A percentile compares a stretch with the other conserved stretches of the same genome.
phyloP scores from a whole-genome alignment of 768 basidiomycete species.

The Auricularia auricula-judae region DNA sequence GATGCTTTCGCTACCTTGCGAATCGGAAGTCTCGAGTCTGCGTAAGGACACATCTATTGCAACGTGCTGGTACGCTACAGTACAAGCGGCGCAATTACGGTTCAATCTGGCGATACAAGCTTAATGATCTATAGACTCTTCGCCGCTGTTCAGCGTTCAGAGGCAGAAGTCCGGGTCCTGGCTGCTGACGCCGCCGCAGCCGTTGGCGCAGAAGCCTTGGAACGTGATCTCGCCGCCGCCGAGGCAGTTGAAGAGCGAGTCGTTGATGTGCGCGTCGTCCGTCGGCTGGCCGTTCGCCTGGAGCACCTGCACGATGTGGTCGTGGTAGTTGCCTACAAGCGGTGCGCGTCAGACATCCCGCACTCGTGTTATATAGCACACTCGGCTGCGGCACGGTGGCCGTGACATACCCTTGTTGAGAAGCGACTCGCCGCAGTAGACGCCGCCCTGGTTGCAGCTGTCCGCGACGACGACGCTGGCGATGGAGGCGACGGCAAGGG shows the following conservation, averaged over 20 bases:
- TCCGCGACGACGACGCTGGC: neutral
- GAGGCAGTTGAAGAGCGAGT: neutral
- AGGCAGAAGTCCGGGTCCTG: neutral
- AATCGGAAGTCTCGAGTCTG: no score
- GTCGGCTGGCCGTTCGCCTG: neutral
- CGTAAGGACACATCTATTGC: no score
- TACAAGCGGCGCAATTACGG: no score
- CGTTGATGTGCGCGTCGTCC: neutral
- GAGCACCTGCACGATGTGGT: neutral
- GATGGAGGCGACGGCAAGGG: neutral
- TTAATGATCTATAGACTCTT: no score
- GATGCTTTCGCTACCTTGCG: no score
- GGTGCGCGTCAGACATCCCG: neutral
- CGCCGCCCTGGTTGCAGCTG: neutral
- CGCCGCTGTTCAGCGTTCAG: no score
- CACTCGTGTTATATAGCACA: no score
- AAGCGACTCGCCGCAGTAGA: neutral
- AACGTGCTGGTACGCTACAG: no score
- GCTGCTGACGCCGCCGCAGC: neutral
- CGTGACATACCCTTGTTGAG: neutral
- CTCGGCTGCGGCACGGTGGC: neutral
- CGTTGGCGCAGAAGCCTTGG: neutral
- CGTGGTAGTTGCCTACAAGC: neutral
- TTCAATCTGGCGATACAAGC: no score
- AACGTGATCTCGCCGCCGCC: neutral